A percentile compares a stretch with the other conserved stretches of the same genome.
Conservation (phyloP, 2,329 filamentous ascomycete genomes). For the Cladosporium sp. region DNA sequence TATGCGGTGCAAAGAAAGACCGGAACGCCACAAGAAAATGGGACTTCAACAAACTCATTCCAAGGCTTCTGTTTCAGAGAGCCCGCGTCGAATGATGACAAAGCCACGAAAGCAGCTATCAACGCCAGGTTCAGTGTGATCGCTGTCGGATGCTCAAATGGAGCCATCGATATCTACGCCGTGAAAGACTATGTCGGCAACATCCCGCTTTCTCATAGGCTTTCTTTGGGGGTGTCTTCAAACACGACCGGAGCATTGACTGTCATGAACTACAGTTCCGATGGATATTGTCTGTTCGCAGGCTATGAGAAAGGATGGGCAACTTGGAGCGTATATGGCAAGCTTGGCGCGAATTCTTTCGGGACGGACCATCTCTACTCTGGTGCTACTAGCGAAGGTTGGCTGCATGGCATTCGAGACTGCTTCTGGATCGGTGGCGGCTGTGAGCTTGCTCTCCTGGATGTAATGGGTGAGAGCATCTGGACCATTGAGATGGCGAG, state of each 20-base stretch:
- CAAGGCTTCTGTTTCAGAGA: constrained; percentile 86
- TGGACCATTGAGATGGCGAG: constrained; percentile 91
- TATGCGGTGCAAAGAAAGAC: constrained; percentile 79
- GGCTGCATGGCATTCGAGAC: constrained; percentile 73
- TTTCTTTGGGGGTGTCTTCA: constrained; percentile 65
- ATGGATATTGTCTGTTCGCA: constrained; percentile 93
- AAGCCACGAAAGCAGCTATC: constrained; percentile 72
- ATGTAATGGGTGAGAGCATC: constrained; percentile 66
- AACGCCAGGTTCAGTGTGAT: constrained; percentile 94
- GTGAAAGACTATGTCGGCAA: constrained; percentile 92
- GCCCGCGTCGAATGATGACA: constrained; percentile 56
- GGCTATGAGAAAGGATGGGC: constrained; percentile 92
- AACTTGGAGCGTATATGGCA: constrained; percentile 96
- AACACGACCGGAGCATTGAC: constrained; percentile 66
- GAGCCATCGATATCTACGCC: constrained; percentile 81
- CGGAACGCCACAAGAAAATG: constrained; percentile 36
- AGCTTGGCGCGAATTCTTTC: constrained; percentile 81
- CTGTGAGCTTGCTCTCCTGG: constrained; percentile 73
- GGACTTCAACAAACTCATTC: constrained; percentile 70
- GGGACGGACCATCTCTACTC: constrained; percentile 62
- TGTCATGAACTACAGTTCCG: constrained; percentile 80
- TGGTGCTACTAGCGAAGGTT: constrained; percentile 68
- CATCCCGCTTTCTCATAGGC: constrained; percentile 78
- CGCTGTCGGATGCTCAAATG: constrained; percentile 76
- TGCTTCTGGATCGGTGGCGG: constrained; percentile 86